phyloP scores from a whole-genome alignment of 345 rosid species.

The Euclidium syriacum region DNA sequence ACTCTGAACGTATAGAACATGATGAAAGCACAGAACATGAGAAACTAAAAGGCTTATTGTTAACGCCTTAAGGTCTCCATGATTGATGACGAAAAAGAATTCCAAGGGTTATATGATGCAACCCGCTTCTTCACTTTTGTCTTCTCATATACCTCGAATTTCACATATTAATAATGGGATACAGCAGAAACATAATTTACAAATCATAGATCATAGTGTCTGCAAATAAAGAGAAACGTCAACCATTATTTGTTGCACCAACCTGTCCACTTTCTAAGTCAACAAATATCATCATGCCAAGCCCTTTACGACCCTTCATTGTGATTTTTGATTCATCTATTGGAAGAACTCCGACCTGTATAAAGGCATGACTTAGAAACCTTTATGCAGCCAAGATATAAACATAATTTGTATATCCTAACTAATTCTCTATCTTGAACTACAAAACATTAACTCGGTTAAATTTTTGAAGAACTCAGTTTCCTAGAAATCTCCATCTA shows the following conservation, averaged over 20 bases:
- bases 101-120: slow-evolving; percentile 64
- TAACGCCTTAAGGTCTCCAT: slow-evolving; percentile 78
- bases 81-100: slow-evolving; percentile 56
- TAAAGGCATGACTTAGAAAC: slow-evolving; percentile 19
- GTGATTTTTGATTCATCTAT: slow-evolving; percentile 91
- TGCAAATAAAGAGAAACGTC: slow-evolving; percentile 1
- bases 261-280: slow-evolving; percentile 93
- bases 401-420: not conserved
- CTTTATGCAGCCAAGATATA: not conserved
- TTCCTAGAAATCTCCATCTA: not conserved
- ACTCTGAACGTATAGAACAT: not conserved
- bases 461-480: too few species aligned
- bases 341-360: slow-evolving; percentile 95
- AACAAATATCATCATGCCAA: slow-evolving; percentile 99
- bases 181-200: not conserved
- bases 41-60: slow-evolving; percentile 63
- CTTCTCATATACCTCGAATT: slow-evolving; percentile 85
- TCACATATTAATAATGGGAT: not conserved
- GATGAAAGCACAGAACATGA: not conserved
- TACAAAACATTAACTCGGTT: slow-evolving; percentile 7
- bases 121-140: slow-evolving; percentile 89
- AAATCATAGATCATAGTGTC: not conserved
- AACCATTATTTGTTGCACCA: slow-evolving; percentile 28
- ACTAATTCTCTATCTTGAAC: not conserved
- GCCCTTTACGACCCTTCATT: slow-evolving; percentile 95